phyloP scores from a whole-genome alignment of 2,329 filamentous ascomycete genomes.

The Sordariomycetes sp. region DNA sequence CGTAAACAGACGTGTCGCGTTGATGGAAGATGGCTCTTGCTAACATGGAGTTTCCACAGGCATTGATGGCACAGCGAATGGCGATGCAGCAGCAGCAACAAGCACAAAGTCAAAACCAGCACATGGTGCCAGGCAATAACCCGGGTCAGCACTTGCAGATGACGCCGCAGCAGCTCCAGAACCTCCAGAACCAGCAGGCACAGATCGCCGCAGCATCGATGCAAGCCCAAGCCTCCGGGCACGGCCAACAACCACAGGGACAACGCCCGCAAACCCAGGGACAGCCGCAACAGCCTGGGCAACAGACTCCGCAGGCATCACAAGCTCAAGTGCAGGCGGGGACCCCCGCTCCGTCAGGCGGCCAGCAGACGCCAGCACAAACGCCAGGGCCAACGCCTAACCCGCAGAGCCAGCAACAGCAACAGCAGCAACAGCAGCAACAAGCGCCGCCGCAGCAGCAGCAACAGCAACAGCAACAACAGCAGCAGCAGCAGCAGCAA shows the following conservation, averaged over 20 bases:
- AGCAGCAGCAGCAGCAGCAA: slow-evolving; percentile 20
- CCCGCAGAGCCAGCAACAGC: slow-evolving; percentile 22
- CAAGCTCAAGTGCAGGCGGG: slow-evolving; percentile 33
- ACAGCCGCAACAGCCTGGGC: slow-evolving; percentile 24
- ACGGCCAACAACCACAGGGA: slow-evolving; percentile 10
- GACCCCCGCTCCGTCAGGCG: slow-evolving; percentile 25
- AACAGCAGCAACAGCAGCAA: slow-evolving; percentile 23
- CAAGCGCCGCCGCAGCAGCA: slow-evolving; percentile 24
- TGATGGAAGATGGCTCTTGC: neutral
- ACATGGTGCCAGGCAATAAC: slow-evolving; percentile 28
- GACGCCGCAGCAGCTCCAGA: slow-evolving; percentile 24
- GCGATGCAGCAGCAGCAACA: slow-evolving; percentile 32
- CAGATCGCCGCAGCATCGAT: slow-evolving; percentile 7
- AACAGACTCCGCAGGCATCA: slow-evolving; percentile 31
- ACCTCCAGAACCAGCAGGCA: slow-evolving; percentile 5
- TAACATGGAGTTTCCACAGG: slow-evolving; percentile 13
- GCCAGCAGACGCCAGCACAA: slow-evolving; percentile 38
- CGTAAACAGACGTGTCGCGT: neutral
- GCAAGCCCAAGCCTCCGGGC: slow-evolving; percentile 11
- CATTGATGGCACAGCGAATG: slow-evolving; percentile 32
- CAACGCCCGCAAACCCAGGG: slow-evolving; percentile 7
- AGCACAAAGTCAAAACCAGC: slow-evolving; percentile 19
- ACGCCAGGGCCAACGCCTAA: slow-evolving; percentile 26
- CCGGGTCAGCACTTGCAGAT: slow-evolving; percentile 37
- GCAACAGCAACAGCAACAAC: slow-evolving; percentile 21